Conservation (phyloP, 805 yeast genomes). For the Kodamaea neixiangensis region DNA sequence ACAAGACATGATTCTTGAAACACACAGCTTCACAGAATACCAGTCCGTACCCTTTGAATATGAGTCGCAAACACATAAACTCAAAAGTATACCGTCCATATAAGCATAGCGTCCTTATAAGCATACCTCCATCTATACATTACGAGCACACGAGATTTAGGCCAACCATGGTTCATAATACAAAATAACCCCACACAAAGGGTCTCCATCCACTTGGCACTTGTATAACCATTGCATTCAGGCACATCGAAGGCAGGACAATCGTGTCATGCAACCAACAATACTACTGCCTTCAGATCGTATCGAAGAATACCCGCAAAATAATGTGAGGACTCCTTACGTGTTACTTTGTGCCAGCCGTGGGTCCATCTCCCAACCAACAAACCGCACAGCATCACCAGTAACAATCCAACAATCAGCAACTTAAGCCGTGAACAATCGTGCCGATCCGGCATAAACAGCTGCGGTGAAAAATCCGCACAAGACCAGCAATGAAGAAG, state of each 20-base stretch:
- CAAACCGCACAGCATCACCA: no score
- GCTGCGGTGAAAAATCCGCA: neutral
- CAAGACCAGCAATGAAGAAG: neutral
- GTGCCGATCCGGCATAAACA: neutral
- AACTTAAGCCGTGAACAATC: neutral
- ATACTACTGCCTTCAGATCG: neutral
- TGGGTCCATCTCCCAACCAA: neutral
- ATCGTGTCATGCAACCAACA: neutral
- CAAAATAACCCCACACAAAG: neutral
- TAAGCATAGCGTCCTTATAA: no score
- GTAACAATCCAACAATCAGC: neutral
- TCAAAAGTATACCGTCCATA: no score
- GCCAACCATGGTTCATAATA: neutral
- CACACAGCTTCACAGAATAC: no score
- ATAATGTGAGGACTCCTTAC: neutral
- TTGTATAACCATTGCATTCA: neutral
- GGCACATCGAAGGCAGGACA: neutral
- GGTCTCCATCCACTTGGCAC: neutral
- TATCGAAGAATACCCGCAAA: neutral
- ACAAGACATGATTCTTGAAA: no score
- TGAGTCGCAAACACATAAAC: no score
- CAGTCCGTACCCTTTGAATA: no score
- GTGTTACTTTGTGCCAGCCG: neutral
- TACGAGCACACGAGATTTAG: neutral
- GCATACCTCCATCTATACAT: no score